Evolutionary conservation across 257 asterid genomes (phyloP), one percentile per base, ranked within the genome.

Genomic region (Lycium ferocissimum): DNA sequence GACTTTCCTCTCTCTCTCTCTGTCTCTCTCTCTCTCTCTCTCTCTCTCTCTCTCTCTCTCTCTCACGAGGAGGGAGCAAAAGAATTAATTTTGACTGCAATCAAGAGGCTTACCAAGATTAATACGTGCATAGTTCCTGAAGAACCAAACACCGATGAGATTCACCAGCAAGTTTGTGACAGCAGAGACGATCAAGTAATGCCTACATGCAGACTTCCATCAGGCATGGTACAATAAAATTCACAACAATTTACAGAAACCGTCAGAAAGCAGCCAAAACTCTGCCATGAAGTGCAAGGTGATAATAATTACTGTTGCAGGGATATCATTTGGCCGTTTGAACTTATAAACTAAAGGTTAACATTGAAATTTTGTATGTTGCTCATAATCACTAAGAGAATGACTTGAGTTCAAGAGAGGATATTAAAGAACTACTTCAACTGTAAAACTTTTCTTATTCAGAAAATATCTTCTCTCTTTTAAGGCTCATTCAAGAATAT

Each of bases 141-240:
- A 96, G 95, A 93, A 96, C 99, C 98, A 95, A 88, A 96, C 98
- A 79, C 98, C 99, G 86, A 96, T 94, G 88, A 94, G 97, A 89
- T 96, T 96, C 88, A 96, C 99, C 89, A 94, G 90, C 93, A 96
- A 91, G 89, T 96, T 96, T 59, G 98, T 92, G 83, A 94, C 94
- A 86, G 99, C 98, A 51, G 99, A 96, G 91, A 94, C 85, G 85
- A 95, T 93, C 95, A 94, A 86, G 89, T 96, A 96, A 90, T 96
- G 99, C 99, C 99, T 96, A 84, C 65, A 84, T 84, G 67, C 9
- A 66, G 72, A 79, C 69, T 66, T 37, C 83, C 12, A 86, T 38
- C 40, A 82, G 80, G 86, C 67, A 83, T 1, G 12, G 69, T 69
- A 59, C 86, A 35, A 85, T 38, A 62, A 78, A 26, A 56, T 47